Evolutionary conservation across 768 basidiomycete genomes (phyloP), one percentile per base, ranked within the genome.

Genomic region (Cantharellus anzutake): DNA sequence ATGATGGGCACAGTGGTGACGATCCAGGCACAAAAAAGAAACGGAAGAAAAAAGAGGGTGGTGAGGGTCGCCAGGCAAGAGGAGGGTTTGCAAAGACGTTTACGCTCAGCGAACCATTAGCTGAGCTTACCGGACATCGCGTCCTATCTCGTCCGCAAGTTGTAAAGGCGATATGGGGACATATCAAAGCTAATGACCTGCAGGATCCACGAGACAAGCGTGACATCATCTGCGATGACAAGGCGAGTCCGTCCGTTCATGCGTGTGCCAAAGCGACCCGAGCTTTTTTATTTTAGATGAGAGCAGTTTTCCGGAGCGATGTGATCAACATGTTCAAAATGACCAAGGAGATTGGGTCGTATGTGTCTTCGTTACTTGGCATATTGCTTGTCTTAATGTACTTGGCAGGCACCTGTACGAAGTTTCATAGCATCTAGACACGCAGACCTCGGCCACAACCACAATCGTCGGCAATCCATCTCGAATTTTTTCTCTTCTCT

Each of bases 281-380:
- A 11, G 11, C 11, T 11, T 55, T 55, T 37, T 11, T 55, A 7
- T 37, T 7, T 7, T 37, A 55, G 52, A 11, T 55, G 14, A 7
- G 7, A 11, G 52, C 52, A 11, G 35, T 55, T 14, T 94, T 97
- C 69, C 78, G 77, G 60, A 77, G 79, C 7, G 85, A 89, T 63
- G 65, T 67, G 62, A 80, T 96, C 60, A 81, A 88, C 71, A 93
- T 93, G 89, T 93, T 94, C 73, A 81, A 76, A 64, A 94, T 94
- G 91, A 94, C 93, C 76, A 90, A 93, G 71, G 77, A 84, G 37
- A 73, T 94, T 60, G 84, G 85, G 68, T 74, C 82, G 84, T 90
- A 59, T 61, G 79, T 63, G 7, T 11, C 11, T 55, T 55, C 52
- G 20, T 29, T 29, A 29, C 20, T 29, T 29, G 20, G 20, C 20